Percentiles rank a stretch among this genome's conserved stretches.
These are phyloP conservation scores for Globisporangium recalcitrans DNA, from an alignment of 352 stramenopile species.

Conservation along the genomic window DNA sequence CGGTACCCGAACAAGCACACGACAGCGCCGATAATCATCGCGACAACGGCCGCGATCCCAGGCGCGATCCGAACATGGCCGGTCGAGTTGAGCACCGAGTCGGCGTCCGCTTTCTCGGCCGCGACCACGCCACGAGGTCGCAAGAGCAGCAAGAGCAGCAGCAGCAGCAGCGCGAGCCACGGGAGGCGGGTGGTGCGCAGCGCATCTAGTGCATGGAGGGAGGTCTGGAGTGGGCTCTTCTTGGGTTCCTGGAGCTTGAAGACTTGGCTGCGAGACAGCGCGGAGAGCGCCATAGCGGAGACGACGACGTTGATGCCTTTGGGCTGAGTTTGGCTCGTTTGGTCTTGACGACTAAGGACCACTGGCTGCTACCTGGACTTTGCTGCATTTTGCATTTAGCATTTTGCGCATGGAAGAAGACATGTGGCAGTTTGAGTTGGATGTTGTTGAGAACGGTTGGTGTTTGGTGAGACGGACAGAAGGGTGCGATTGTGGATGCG, in stretches of 20 bases:
- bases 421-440: neutral
- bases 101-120: slow-evolving; percentile 7
- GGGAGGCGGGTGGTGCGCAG: neutral
- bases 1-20: slow-evolving; percentile 54
- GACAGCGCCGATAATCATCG: slow-evolving; percentile 35
- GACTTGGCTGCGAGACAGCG: neutral
- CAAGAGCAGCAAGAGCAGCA: neutral
- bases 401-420: neutral
- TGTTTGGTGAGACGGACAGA: no score
- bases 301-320: neutral
- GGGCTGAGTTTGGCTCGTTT: neutral
- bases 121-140: neutral
- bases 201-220: neutral
- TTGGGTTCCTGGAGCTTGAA: neutral
- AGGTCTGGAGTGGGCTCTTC: neutral
- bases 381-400: no score
- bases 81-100: slow-evolving; percentile 27
- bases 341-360: no score
- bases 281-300: neutral
- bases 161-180: neutral
- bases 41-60: slow-evolving; percentile 41
- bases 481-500: no score
- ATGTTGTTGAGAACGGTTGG: neutral
- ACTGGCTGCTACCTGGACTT: no score
- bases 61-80: slow-evolving; percentile 41